These are phyloP conservation scores for Grigorovia yakushimaensis DNA, from an alignment of 805 yeast genomes.

Conservation along the genomic window DNA sequence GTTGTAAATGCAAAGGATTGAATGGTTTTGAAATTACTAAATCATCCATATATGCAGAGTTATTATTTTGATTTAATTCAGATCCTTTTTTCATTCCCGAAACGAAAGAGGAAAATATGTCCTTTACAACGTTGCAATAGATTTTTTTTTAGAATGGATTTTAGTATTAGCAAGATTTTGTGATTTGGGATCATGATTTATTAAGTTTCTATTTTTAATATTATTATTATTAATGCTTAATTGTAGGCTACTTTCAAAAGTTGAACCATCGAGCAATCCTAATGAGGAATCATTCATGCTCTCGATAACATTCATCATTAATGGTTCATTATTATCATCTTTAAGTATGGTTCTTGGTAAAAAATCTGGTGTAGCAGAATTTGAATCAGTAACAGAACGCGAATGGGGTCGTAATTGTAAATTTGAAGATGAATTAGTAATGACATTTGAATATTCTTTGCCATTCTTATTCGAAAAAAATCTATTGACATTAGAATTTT, in stretches of 20 bases:
- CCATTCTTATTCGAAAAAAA: not conserved
- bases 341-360: not conserved
- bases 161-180: not conserved
- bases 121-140: conserved; percentile 40
- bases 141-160: conserved; percentile 1
- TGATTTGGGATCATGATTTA: not conserved
- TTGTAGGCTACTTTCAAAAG: no score
- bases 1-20: conserved; percentile 86
- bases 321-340: not conserved
- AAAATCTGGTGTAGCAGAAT: not conserved
- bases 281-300: not conserved
- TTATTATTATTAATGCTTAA: no score
- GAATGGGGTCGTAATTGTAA: not conserved
- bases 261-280: not conserved
- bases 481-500: not conserved
- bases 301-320: not conserved
- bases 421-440: not conserved
- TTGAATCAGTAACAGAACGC: not conserved
- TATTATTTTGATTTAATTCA: not conserved
- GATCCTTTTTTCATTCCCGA: conserved; percentile 5
- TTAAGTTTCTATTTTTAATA: not conserved
- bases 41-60: not conserved
- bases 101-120: conserved; percentile 44
- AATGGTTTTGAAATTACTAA: conserved; percentile 72
- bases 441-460: not conserved